Conservation (phyloP, 1,284 basidiomycete species). For the Ceratobasidium sp. region DNA sequence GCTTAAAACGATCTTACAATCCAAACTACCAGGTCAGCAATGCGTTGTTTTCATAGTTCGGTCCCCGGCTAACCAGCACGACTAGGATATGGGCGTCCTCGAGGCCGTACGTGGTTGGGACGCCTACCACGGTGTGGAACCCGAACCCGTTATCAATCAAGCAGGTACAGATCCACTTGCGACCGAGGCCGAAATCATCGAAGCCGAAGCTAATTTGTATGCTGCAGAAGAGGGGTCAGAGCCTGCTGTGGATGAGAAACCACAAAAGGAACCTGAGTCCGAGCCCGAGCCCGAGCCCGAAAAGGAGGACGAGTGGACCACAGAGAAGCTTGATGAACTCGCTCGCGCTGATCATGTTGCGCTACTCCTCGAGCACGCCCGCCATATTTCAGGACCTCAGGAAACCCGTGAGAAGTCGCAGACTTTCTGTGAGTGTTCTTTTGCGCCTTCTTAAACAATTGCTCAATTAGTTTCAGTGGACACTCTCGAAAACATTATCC, state of each 20-base stretch:
- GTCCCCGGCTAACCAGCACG: background rate
- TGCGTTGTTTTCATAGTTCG: no score
- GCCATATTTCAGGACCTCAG: conserved; percentile 55
- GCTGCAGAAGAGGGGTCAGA: conserved; percentile 48
- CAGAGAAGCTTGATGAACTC: conserved; percentile 68
- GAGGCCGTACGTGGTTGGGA: conserved; percentile 96
- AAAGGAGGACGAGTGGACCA: conserved; percentile 48
- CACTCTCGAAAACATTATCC: conserved; percentile 84
- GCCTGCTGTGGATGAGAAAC: conserved; percentile 59
- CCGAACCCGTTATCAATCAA: conserved; percentile 20
- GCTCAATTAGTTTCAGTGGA: conserved; percentile 67
- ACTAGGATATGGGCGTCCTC: conserved; percentile 91
- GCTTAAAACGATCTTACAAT: conserved; percentile 88
- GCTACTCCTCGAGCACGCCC: conserved; percentile 77
- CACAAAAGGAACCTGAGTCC: conserved; percentile 59
- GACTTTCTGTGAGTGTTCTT: conserved; percentile 58
- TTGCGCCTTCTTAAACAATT: background rate
- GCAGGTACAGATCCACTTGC: conserved; percentile 39
- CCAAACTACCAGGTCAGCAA: conserved; percentile 82
- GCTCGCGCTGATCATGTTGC: conserved; percentile 75
- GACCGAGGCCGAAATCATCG: conserved; percentile 50
- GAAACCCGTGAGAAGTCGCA: conserved; percentile 53
- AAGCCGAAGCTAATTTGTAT: conserved; percentile 41
- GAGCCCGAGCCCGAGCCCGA: conserved; percentile 51
- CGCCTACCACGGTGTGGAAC: conserved; percentile 67